A percentile compares a stretch with the other conserved stretches of the same genome.
Evolutionary conservation across 192 early-diverging fungal genomes (phyloP).

Genomic region (Coemansia pectinata): DNA sequence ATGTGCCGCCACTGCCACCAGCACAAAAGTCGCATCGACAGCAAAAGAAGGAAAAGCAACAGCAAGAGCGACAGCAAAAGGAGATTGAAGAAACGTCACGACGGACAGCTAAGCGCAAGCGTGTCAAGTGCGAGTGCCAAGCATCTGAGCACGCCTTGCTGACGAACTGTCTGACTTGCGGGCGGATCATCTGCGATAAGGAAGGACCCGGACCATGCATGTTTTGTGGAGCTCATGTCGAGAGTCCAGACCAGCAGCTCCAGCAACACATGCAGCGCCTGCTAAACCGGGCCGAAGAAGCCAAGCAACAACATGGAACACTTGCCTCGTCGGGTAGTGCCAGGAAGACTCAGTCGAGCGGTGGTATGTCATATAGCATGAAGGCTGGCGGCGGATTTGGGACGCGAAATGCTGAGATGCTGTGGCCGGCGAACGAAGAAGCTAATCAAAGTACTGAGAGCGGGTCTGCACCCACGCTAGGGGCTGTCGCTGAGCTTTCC

Average conservation of each 20-base stretch:
- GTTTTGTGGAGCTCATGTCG: conserved; percentile 47
- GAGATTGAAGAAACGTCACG: conserved; percentile 19
- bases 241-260: conserved; percentile 49
- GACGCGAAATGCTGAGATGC: conserved; percentile 6
- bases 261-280: conserved; percentile 44
- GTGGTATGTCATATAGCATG: conserved; percentile 24
- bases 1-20: neutral
- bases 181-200: conserved; percentile 54
- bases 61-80: conserved; percentile 14
- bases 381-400: conserved; percentile 31
- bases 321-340: neutral
- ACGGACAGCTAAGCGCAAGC: conserved; percentile 30
- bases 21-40: conserved; percentile 39
- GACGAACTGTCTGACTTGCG: conserved; percentile 57
- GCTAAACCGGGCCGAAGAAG: conserved; percentile 12
- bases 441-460: neutral
- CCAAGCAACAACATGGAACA: neutral
- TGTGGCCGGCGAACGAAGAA: conserved; percentile 17
- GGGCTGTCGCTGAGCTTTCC: conserved; percentile 14
- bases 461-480: neutral
- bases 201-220: conserved; percentile 58
- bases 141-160: conserved; percentile 50
- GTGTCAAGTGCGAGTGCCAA: conserved; percentile 49
- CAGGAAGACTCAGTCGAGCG: neutral
- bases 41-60: conserved; percentile 31